Conservation (phyloP, 2,329 filamentous ascomycete genomes). For the Stagonosporopsis rhizophila region DNA sequence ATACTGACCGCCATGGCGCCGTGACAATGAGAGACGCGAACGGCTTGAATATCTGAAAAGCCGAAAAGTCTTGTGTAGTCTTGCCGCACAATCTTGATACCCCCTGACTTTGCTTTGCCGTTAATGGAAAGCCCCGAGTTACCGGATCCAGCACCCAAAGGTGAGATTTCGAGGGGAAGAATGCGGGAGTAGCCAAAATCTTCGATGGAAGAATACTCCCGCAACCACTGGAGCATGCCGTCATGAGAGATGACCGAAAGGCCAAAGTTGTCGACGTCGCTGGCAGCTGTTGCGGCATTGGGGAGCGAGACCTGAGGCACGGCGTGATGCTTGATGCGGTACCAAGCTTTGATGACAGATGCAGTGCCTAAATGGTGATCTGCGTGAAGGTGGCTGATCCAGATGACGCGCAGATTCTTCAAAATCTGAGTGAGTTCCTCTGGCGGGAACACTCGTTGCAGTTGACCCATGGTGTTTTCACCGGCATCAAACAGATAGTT, state of each 20-base stretch:
- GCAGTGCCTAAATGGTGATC: slow-evolving; percentile 91
- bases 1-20: slow-evolving; percentile 78
- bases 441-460: slow-evolving; percentile 74
- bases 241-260: slow-evolving; percentile 68
- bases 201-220: slow-evolving; percentile 81
- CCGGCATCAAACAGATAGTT: slow-evolving; percentile 91
- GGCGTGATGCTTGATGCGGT: slow-evolving; percentile 61
- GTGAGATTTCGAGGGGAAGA: slow-evolving; percentile 57
- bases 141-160: slow-evolving; percentile 27
- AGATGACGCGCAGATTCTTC: slow-evolving; percentile 79
- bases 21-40: slow-evolving; percentile 78
- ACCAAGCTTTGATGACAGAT: slow-evolving; percentile 85
- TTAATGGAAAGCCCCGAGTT: slow-evolving; percentile 40
- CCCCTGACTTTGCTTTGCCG: slow-evolving; percentile 11
- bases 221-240: slow-evolving; percentile 77
- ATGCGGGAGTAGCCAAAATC: slow-evolving; percentile 73
- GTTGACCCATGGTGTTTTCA: slow-evolving; percentile 88
- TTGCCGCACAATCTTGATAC: slow-evolving; percentile 17
- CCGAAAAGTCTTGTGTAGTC: slow-evolving; percentile 62
- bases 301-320: slow-evolving; percentile 37
- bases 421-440: slow-evolving; percentile 74
- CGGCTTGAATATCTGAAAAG: slow-evolving; percentile 71
- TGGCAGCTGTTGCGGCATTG: slow-evolving; percentile 46
- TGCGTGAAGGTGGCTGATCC: slow-evolving; percentile 95
- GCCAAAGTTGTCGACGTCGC: slow-evolving; percentile 28